Evolutionary conservation across 2,329 filamentous ascomycete genomes (phyloP).

Genomic region (Sporothrix variecibatus): DNA sequence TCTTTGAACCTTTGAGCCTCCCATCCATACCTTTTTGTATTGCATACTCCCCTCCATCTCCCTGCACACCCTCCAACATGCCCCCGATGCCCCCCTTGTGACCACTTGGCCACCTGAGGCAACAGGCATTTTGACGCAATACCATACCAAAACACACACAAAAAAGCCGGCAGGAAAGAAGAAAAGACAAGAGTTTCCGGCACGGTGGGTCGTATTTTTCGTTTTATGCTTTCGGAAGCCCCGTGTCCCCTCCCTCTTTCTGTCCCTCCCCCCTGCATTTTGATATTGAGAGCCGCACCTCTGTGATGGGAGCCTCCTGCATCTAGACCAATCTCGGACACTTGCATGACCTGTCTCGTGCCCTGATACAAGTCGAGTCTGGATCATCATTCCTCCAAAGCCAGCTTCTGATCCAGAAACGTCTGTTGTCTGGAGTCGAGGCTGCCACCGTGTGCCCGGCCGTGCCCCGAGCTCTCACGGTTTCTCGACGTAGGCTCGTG

Average conservation of each 20-base stretch:
- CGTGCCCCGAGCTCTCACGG: neutral
- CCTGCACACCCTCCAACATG: neutral
- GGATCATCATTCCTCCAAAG: neutral
- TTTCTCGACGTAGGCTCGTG: neutral
- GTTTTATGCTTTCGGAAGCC: neutral
- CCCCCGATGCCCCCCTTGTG: neutral
- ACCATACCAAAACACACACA: neutral
- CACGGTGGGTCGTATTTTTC: neutral
- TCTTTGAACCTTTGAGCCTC: neutral
- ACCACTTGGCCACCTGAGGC: neutral
- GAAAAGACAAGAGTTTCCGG: neutral
- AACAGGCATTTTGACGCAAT: conserved; percentile 4
- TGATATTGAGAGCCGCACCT: neutral
- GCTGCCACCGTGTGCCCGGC: conserved; percentile 1
- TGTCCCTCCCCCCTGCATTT: neutral
- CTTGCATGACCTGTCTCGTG: neutral
- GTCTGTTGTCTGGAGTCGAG: neutral
- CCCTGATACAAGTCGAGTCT: neutral
- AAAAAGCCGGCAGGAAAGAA: neutral
- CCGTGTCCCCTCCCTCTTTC: neutral
- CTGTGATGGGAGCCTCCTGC: neutral
- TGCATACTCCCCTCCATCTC: neutral
- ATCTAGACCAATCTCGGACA: neutral
- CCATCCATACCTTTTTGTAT: neutral
- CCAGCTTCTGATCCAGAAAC: neutral